A percentile compares a stretch with the other conserved stretches of the same genome.
Evolutionary conservation across 257 asterid species (phyloP).

Genomic region (Solanum peruvianum): DNA sequence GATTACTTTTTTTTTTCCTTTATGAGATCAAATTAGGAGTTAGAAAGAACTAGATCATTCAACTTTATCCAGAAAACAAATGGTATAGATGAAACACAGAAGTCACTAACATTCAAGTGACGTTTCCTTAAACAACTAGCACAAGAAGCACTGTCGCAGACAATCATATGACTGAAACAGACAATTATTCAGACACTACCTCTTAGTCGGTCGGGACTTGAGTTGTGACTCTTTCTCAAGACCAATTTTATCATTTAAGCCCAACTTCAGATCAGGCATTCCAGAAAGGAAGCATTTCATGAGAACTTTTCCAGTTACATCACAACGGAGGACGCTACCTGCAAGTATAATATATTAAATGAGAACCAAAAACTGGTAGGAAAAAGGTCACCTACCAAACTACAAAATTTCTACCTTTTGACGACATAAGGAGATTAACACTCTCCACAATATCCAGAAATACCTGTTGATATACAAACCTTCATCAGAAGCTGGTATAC

Average conservation of each 20-base stretch:
- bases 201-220: conserved; percentile 93
- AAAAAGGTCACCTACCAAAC: background rate
- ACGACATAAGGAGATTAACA: conserved; percentile 98
- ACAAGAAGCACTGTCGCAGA: background rate
- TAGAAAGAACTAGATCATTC: background rate
- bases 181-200: conserved; percentile 23
- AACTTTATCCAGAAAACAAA: background rate
- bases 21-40: background rate
- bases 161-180: background rate
- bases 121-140: background rate
- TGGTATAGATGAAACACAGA: background rate
- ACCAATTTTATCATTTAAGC: conserved; percentile 98
- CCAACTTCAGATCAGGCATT: conserved; percentile 98
- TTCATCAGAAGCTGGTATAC: background rate
- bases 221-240: conserved; percentile 97
- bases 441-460: conserved; percentile 99
- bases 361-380: background rate
- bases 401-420: conserved; percentile 48
- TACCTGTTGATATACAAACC: conserved; percentile 39
- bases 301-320: conserved; percentile 92
- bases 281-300: conserved; percentile 99
- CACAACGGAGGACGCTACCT: conserved; percentile 97
- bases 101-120: background rate
- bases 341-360: conserved; percentile 11
- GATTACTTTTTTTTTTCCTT: background rate